phyloP scores from a whole-genome alignment of 352 stramenopile species.

The Pythium sp. region DNA sequence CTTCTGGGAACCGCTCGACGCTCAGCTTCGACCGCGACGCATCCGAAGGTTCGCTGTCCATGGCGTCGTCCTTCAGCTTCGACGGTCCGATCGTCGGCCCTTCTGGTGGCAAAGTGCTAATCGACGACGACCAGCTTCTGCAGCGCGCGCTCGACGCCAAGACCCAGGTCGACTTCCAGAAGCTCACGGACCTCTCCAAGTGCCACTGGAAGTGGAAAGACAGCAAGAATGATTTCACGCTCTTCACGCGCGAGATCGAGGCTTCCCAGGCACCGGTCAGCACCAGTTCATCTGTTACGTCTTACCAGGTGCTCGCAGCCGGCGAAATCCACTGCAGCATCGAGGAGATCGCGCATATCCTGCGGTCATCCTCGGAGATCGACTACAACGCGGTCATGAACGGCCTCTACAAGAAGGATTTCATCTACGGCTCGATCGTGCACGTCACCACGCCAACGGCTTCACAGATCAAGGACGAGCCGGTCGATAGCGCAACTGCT shows the following conservation, averaged over 20 bases:
- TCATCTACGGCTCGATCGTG: constrained; percentile 49
- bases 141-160: constrained; percentile 22
- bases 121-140: constrained; percentile 32
- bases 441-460: constrained; percentile 30
- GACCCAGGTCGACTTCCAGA: constrained; percentile 24
- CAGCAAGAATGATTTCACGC: constrained; percentile 26
- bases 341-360: constrained; percentile 17
- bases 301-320: constrained; percentile 14
- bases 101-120: constrained; percentile 17
- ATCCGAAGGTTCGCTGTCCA: neutral
- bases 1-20: neutral
- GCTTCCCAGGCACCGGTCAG: neutral
- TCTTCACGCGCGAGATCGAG: constrained; percentile 11
- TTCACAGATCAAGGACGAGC: neutral
- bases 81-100: neutral
- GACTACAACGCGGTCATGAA: constrained; percentile 42
- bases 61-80: neutral
- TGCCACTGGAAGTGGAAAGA: constrained; percentile 24
- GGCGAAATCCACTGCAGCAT: constrained; percentile 19
- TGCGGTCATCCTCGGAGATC: constrained; percentile 28
- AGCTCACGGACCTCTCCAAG: constrained; percentile 12
- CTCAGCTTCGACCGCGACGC: constrained; percentile 2
- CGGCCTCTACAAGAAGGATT: constrained; percentile 35
- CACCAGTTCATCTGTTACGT: neutral
- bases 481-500: neutral